These are phyloP conservation scores for Raphanus raphanistrum DNA, from an alignment of 345 rosid genomes.

Conservation along the genomic window DNA sequence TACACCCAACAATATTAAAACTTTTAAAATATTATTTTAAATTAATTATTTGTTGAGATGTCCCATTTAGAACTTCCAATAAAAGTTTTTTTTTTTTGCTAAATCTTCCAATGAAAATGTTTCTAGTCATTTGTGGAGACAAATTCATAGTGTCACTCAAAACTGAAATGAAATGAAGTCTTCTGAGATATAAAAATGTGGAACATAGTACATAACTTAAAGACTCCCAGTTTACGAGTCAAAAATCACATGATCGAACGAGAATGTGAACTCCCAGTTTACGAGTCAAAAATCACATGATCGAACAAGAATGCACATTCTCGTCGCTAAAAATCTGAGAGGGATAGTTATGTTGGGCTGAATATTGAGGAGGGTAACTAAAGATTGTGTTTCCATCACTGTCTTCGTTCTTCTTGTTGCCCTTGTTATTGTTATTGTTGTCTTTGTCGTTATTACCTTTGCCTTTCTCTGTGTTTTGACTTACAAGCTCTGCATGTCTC, in stretches of 20 bases:
- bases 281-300: constrained; percentile 43
- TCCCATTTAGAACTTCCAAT: neutral
- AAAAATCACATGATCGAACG: constrained; percentile 51
- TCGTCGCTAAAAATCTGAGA: constrained; percentile 50
- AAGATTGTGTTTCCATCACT: constrained; percentile 21
- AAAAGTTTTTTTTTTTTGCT: no score
- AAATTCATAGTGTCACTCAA: neutral
- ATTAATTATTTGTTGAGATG: neutral
- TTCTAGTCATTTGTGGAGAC: neutral
- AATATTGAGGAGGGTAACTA: constrained; percentile 49
- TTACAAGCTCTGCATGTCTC: constrained; percentile 51
- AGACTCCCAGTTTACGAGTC: neutral
- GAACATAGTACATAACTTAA: neutral
- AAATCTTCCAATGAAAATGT: neutral
- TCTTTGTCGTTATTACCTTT: constrained; percentile 3
- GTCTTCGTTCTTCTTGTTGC: neutral
- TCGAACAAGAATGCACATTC: constrained; percentile 47
- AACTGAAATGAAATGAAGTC: neutral
- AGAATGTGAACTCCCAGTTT: constrained; percentile 23
- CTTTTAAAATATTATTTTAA: no score
- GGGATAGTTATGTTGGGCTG: constrained; percentile 34
- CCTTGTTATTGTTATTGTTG: neutral
- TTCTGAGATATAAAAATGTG: neutral
- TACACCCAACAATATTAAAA: neutral
- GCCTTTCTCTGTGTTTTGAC: constrained; percentile 33